Evolutionary conservation across 1,284 basidiomycete genomes (phyloP).

Genomic region (Ganoderma lingzhi): DNA sequence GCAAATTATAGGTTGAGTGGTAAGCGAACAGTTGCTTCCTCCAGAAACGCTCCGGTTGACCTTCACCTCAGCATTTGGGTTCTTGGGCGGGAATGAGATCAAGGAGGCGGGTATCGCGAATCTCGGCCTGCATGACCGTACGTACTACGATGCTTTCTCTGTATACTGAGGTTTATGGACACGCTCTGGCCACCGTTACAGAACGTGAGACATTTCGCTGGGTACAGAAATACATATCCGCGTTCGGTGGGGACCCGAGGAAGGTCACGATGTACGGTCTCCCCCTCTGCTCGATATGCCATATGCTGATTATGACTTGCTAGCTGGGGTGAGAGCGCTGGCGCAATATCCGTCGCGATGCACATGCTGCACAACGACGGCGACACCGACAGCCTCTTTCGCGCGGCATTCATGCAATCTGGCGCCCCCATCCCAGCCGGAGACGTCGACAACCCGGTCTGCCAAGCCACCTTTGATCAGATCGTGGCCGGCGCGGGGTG

Average conservation of each 20-base stretch:
- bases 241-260: slow-evolving; percentile 7
- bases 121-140: slow-evolving; percentile 61
- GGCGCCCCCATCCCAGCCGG: slow-evolving; percentile 43
- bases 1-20: background rate
- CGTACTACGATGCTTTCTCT: slow-evolving; percentile 41
- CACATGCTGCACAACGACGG: slow-evolving; percentile 18
- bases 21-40: background rate
- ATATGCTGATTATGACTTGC: background rate
- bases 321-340: slow-evolving; percentile 23
- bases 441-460: slow-evolving; percentile 34
- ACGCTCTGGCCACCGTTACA: background rate
- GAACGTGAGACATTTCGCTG: slow-evolving; percentile 7
- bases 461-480: slow-evolving; percentile 45
- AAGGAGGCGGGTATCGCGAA: slow-evolving; percentile 59
- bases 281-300: background rate
- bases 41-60: background rate
- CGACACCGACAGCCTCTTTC: slow-evolving; percentile 38
- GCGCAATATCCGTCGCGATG: slow-evolving; percentile 10
- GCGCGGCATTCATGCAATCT: slow-evolving; percentile 46
- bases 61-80: background rate
- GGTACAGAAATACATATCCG: slow-evolving; percentile 13
- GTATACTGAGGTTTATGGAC: background rate
- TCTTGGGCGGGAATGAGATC: slow-evolving; percentile 43
- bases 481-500: slow-evolving; percentile 45
- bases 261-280: slow-evolving; percentile 12